Conservation (phyloP, 257 asterid species). For the Dorcoceras hygrometricum region DNA sequence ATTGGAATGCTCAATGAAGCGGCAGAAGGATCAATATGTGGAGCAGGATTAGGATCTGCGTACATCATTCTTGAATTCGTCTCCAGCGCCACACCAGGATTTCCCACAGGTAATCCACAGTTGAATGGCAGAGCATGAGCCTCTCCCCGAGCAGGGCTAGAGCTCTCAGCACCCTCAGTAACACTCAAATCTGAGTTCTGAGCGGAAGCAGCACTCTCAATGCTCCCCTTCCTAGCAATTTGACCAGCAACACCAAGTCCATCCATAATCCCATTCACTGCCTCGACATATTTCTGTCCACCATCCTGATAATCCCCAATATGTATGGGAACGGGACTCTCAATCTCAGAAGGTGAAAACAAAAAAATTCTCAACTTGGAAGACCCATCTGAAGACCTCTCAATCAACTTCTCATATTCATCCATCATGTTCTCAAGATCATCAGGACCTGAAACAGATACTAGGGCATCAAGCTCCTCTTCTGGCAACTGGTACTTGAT, state of each 20-base stretch:
- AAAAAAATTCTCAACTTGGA: slow-evolving; percentile 88
- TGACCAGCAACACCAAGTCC: slow-evolving; percentile 35
- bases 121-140: slow-evolving; percentile 43
- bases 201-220: slow-evolving; percentile 63
- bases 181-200: slow-evolving; percentile 66
- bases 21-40: slow-evolving; percentile 37
- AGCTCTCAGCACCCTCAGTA: slow-evolving; percentile 56
- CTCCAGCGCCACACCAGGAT: slow-evolving; percentile 38
- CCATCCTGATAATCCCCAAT: slow-evolving; percentile 67
- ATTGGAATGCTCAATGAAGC: slow-evolving; percentile 42
- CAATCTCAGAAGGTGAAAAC: slow-evolving; percentile 78
- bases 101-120: slow-evolving; percentile 44
- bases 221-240: slow-evolving; percentile 65
- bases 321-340: slow-evolving; percentile 35
- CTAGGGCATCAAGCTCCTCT: slow-evolving; percentile 96
- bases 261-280: slow-evolving; percentile 78
- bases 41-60: slow-evolving; percentile 38
- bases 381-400: slow-evolving; percentile 75
- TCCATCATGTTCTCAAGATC: slow-evolving; percentile 99
- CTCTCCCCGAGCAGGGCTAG: slow-evolving; percentile 43
- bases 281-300: slow-evolving; percentile 85
- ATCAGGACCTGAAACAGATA: slow-evolving; percentile 83
- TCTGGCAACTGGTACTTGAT: slow-evolving; percentile 96
- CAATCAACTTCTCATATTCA: slow-evolving; percentile 75
- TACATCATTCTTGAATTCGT: slow-evolving; percentile 34